Evolutionary conservation across 179 eudicot genomes (phyloP), one percentile per base, ranked within the genome.

Genomic region (Drosera spatulata): DNA sequence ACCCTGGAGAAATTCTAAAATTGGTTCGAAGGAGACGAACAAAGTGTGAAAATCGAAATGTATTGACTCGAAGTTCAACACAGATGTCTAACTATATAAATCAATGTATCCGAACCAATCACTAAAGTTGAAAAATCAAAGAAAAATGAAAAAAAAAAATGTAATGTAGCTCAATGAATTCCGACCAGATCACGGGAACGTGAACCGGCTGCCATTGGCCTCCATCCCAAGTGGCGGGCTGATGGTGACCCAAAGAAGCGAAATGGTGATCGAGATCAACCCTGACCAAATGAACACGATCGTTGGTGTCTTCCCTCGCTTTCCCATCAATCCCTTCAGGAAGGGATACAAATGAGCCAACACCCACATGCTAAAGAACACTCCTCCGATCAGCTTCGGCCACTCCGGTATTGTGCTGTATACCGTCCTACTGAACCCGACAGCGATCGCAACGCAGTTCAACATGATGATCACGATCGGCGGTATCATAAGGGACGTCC

Each of bases 291-390:
- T 77, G 14, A 59, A 85, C 0, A 87, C 81, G 2, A 87, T 85
- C 0, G 95, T 87, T 1, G 95, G 88, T 12, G 85, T 80, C 66
- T 79, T 74, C 9, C 95, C 91, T 58, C 71, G 68, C 51, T 77
- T 70, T 33, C 91, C 95, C 91, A 87, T 82, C 69, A 87, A 56
- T 33, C 91, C 95, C 56, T 87, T 87, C 3, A 86, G 88, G 42
- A 87, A 87, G 0, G 95, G 95, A 51, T 78, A 87, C 0, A 87
- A 72, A 66, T 85, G 95, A 43, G 85, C 77, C 15, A 87, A 69
- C 33, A 87, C 95, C 95, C 95, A 87, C 51, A 87, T 82, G 76
- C 95, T 87, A 75, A 87, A 87, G 79, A 85, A 87, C 6, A 87
- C 88, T 0, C 88, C 95, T 40, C 95, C 95, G 13, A 87, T 60